phyloP scores from a whole-genome alignment of 2,329 filamentous ascomycete species.

The Neoscytalidium dimidiatum region DNA sequence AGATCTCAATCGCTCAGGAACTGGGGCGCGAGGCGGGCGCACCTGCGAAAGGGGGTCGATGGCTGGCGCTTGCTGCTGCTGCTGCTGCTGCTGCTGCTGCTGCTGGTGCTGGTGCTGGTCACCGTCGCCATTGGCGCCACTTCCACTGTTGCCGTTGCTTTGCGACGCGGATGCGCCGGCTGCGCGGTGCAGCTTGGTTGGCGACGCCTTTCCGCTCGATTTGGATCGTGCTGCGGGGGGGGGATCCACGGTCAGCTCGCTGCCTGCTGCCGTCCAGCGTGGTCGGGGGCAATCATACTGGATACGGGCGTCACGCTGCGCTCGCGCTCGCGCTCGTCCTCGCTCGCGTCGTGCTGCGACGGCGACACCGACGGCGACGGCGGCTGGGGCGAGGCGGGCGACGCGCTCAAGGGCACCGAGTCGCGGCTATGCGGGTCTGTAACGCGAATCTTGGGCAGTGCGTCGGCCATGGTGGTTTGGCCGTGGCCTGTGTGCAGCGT shows the following conservation, averaged over 20 bases:
- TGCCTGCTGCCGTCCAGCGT: neutral
- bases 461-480: conserved; percentile 36
- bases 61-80: conserved; percentile 36
- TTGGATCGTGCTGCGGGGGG: conserved; percentile 7
- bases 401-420: conserved; percentile 27
- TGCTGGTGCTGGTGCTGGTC: conserved; percentile 27
- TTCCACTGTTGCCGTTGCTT: neutral
- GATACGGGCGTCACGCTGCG: conserved; percentile 13
- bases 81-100: neutral
- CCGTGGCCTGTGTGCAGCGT: conserved; percentile 6
- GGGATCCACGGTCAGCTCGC: neutral
- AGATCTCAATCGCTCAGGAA: conserved; percentile 10
- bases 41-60: conserved; percentile 72
- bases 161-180: neutral
- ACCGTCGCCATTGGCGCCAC: neutral
- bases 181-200: neutral
- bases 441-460: conserved; percentile 46
- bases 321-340: conserved; percentile 7
- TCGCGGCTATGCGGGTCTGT: conserved; percentile 44
- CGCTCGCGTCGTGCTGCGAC: too few relatives aligned
- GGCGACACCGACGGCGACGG: neutral
- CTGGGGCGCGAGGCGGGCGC: conserved; percentile 36
- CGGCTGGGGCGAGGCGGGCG: conserved; percentile 22
- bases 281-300: neutral
- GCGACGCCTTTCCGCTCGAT: conserved; percentile 17